phyloP scores from a whole-genome alignment of 2,329 filamentous ascomycete genomes.

The Ophiobolus disseminans region DNA sequence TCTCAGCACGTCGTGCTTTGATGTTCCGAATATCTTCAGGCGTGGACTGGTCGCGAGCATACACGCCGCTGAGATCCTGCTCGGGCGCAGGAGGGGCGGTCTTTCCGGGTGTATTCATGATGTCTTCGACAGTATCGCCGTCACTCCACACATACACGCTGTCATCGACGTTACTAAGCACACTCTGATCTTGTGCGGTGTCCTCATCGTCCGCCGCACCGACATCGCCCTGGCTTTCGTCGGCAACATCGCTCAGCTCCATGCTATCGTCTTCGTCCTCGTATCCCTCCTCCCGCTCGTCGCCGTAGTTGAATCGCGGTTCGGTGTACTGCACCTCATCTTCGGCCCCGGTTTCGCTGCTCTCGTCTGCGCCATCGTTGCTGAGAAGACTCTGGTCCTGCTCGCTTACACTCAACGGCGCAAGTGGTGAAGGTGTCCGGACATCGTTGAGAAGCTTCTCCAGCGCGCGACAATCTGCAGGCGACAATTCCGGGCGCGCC shows the following conservation, averaged over 20 bases:
- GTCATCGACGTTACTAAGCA: neutral
- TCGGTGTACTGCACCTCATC: neutral
- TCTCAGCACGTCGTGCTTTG: neutral
- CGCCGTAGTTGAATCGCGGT: neutral
- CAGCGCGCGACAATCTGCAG: conserved; percentile 19
- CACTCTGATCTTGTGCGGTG: no score
- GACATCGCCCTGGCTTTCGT: neutral
- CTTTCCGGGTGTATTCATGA: conserved; percentile 11
- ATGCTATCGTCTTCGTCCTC: conserved; percentile 27
- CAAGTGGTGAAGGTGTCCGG: conserved; percentile 2
- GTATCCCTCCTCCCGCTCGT: conserved; percentile 20
- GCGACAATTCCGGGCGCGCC: conserved; percentile 1
- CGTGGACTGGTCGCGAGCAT: neutral
- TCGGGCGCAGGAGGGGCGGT: neutral
- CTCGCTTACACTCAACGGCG: neutral
- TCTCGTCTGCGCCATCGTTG: neutral
- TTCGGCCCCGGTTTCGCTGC: neutral
- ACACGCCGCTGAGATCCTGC: conserved; percentile 4
- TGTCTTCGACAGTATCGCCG: conserved; percentile 11
- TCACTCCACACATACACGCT: neutral
- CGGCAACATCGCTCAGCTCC: conserved; percentile 19
- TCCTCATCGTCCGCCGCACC: neutral
- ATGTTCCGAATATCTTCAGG: neutral
- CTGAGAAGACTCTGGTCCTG: neutral
- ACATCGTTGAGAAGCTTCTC: conserved; percentile 15